These are phyloP conservation scores for Mycena belliarum DNA, from an alignment of 768 basidiomycete species.

Conservation along the genomic window DNA sequence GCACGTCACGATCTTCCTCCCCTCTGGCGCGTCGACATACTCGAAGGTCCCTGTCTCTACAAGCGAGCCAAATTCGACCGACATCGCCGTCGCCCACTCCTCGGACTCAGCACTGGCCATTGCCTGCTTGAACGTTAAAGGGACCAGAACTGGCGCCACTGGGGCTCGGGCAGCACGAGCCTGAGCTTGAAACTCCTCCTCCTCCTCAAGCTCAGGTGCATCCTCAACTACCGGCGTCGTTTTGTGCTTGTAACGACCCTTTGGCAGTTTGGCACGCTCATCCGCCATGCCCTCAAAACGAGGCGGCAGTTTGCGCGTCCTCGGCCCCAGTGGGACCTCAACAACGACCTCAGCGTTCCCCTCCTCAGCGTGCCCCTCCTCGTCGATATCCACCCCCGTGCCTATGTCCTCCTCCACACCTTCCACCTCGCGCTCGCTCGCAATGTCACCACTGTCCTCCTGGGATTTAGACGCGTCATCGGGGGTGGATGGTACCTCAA, in stretches of 20 bases:
- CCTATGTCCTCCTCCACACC: not conserved
- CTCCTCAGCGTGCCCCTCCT: too few species aligned
- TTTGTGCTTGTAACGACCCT: not conserved
- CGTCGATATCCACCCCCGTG: too few species aligned
- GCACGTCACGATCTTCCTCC: not conserved
- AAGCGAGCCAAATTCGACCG: not conserved
- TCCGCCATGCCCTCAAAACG: not conserved
- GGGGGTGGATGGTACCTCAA: not conserved
- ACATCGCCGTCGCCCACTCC: not conserved
- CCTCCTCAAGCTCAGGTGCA: not conserved
- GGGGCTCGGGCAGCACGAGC: not conserved
- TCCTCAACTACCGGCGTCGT: not conserved
- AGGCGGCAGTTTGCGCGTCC: not conserved
- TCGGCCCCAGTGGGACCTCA: not conserved
- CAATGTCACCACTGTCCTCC: not conserved
- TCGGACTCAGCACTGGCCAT: not conserved
- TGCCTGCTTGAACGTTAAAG: not conserved
- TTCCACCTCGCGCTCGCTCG: not conserved
- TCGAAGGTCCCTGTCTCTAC: not conserved
- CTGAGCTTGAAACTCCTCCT: slow-evolving; percentile 1
- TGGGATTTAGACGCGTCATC: not conserved
- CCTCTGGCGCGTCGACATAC: not conserved
- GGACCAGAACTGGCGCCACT: not conserved
- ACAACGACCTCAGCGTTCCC: not conserved
- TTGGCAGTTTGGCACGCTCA: not conserved